Base-by-base conservation (phyloP, 441 rosid species). In the Mallotus japonicus region DNA sequence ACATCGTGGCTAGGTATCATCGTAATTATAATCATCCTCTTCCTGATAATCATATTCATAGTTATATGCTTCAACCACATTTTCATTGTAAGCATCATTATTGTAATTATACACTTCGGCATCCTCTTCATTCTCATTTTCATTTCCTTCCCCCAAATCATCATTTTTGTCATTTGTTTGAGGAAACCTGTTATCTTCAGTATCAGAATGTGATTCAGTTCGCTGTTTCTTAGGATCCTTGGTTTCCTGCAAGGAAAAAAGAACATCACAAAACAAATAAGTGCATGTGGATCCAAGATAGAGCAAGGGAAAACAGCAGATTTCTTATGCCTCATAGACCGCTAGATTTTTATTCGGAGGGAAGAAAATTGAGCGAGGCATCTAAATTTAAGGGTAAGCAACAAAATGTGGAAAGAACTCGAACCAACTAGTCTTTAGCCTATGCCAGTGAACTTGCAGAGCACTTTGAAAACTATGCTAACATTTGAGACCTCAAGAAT, bases 221-320 rank as follows among this genome's bases (percentile, higher is more conserved):
- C 70, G 78, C 19, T 63, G 73, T 71, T 84, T 87, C 82, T 85
- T 84, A 47, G 75, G 24, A 66, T 75, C 81, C 57, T 80, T 83
- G 0, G 34, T 57, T 47, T 20, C 85, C 89, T 84, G 79, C 16
- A 19, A 22, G 22, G 62, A 73, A 51, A 68, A 73, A 65, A 62
- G 50, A 57, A 67, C 62, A 53, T 51, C 58, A 24, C 32, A 15
- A 71, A 32, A 40, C 40, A 60, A 9, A 61, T 12, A 17, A 1
- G 58, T 37, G 24, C 24, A 65, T 20, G 9, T 51, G 12, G 8
- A 65, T 65, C 51, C 62, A 49, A 66, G 13, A 47, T 44, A 46
- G 40, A 46, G 2, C 24, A 15, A 12, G 10, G 34, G 9, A 10
- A 42, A 6, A 14, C 8, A 4, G 32, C 70, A 17, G 40, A 3